phyloP scores from a whole-genome alignment of 805 yeast species.

The Pichia heedii region DNA sequence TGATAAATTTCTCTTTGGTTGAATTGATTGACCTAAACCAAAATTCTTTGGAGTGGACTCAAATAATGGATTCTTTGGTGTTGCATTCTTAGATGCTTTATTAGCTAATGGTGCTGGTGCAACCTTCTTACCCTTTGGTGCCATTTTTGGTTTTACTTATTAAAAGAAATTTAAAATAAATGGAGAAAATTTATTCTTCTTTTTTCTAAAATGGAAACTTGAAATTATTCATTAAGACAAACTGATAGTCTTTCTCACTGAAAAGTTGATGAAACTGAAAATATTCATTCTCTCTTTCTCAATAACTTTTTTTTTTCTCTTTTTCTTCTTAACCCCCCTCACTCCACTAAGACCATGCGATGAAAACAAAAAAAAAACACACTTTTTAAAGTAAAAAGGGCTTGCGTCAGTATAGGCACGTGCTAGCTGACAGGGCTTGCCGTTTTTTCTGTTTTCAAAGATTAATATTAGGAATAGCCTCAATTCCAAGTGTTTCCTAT shows the following conservation, averaged over 20 bases:
- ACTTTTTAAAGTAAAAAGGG: not conserved
- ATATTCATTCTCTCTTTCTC: too few relatives aligned
- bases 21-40: constrained; percentile 94
- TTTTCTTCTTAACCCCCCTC: too few relatives aligned
- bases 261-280: too few relatives aligned
- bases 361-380: too few relatives aligned
- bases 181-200: too few relatives aligned
- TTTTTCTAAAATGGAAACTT: too few relatives aligned
- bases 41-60: constrained; percentile 86
- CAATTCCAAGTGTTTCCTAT: not conserved
- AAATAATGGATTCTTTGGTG: constrained; percentile 70
- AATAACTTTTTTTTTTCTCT: too few relatives aligned
- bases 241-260: too few relatives aligned
- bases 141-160: not conserved
- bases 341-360: too few relatives aligned
- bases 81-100: constrained; percentile 45
- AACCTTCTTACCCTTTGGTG: constrained; percentile 1
- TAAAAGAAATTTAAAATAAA: too few relatives aligned
- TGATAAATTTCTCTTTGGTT: constrained; percentile 91
- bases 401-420: not conserved
- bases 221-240: too few relatives aligned
- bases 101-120: constrained; percentile 95
- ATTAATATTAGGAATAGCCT: not conserved
- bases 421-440: not conserved
- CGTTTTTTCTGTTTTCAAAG: not conserved